Conservation (phyloP, 495 filamentous ascomycete genomes). For the Penicillium tannophilum region DNA sequence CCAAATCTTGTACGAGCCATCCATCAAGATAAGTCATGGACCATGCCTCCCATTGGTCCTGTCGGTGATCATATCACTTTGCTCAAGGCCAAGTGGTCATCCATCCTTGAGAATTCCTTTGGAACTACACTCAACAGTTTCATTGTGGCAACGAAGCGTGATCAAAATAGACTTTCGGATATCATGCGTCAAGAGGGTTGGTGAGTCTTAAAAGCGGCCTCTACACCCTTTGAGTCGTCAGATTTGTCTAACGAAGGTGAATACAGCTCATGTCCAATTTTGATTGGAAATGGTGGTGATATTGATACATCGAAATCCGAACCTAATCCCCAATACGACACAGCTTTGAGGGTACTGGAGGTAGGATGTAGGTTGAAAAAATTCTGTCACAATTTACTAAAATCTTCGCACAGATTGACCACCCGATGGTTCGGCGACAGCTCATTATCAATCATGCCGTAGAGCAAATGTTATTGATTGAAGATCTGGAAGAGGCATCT, state of each 20-base stretch:
- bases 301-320: slow-evolving; percentile 69
- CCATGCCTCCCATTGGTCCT: slow-evolving; percentile 76
- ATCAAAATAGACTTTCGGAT: slow-evolving; percentile 61
- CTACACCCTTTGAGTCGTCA: neutral
- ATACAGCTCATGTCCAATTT: slow-evolving; percentile 57
- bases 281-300: slow-evolving; percentile 61
- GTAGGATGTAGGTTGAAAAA: slow-evolving; percentile 33
- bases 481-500: slow-evolving; percentile 63
- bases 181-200: slow-evolving; percentile 64
- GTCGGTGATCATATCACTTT: slow-evolving; percentile 76
- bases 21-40: slow-evolving; percentile 64
- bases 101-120: slow-evolving; percentile 74
- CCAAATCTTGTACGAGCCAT: slow-evolving; percentile 66
- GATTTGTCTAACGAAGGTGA: neutral
- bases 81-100: slow-evolving; percentile 78
- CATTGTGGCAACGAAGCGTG: slow-evolving; percentile 73
- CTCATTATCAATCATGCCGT: slow-evolving; percentile 81
- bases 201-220: slow-evolving; percentile 29
- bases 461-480: slow-evolving; percentile 82
- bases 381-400: slow-evolving; percentile 16
- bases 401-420: slow-evolving; percentile 61
- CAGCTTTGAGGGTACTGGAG: slow-evolving; percentile 74
- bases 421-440: slow-evolving; percentile 73
- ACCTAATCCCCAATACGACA: slow-evolving; percentile 71
- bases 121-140: slow-evolving; percentile 69